Evolutionary conservation across 2,329 filamentous ascomycete species (phyloP), one percentile per base, ranked within the genome.

Genomic region (Malbranchea zuffiana): DNA sequence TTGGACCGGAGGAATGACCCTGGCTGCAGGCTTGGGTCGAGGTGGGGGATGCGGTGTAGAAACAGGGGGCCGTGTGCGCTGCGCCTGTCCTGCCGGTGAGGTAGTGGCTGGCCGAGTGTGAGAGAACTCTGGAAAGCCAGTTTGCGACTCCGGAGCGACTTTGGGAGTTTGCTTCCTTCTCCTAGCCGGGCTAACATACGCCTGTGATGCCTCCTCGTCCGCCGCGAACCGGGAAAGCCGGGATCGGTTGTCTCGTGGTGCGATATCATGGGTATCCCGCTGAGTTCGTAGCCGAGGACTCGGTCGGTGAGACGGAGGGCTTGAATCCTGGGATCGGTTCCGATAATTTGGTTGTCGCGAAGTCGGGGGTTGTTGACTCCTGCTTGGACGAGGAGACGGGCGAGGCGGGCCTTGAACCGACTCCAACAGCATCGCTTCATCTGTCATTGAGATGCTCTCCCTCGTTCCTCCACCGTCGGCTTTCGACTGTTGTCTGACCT

Each of bases 111-210:
- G 55, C 7, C 56, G 56, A 28, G 57, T 50, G 37, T 59, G 42
- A 20, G 54, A 43, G 19, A 54, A 65, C 40, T 80, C 78, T 4
- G 90, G 71, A 16, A 87, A 62, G 53, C 87, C 80, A 2, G 70
- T 63, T 43, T 78, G 71, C 2, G 62, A 55, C 42, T 67, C 61
- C 24, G 59, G 53, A 7, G 64, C 59, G 12, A 56, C 13, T 66
- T 62, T 32, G 68, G 66, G 17, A 67, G 71, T 6, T 75, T 59
- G 56, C 80, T 39, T 84, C 58, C 80, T 88, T 51, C 86, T 74
- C 47, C 86, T 73, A 15, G 82, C 82, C 32, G 86, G 83, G 54
- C 87, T 95, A 39, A 95, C 71, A 56, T 96, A 95, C 19, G 80
- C 82, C 48, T 92, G 78, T 10, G 82, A 72, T 32, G 74, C 78